Base-by-base conservation (phyloP, 331 rosid genomes). In the Malus hybrid region DNA sequence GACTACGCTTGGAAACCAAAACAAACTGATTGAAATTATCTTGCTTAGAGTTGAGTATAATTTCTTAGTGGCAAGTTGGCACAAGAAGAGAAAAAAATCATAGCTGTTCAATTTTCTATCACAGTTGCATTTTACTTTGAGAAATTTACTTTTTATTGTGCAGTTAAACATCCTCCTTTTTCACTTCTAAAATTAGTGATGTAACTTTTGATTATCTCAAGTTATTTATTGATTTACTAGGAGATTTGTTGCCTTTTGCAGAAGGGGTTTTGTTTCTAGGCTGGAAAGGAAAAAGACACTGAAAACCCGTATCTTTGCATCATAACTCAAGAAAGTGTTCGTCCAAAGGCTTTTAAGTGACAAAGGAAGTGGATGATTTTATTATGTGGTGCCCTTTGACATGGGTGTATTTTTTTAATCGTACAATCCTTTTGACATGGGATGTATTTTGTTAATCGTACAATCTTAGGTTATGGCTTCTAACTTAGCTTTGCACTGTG, bases 201-300 rank as follows among this genome's bases (percentile, higher is more conserved):
- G 54, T 46, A 46, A 63, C 68, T 31, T 63, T 9, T 6, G 15
- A 15, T 64, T 29, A 31, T 29, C 33, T 12, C 3, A 24, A 61
- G 5, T 27, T 63, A 13, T 67, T 31, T 15, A 33, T 69, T 46
- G 39, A 68, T 46, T 79, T 70, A 63, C 9, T 39, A 67, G 57
- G 74, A 68, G 24, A 6, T 19, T 54, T 85, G 77, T 61, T 81
- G 64, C 70, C 14, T 79, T 67, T 86, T 77, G 79, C 90, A 93
- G 98, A 80, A 74, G 83, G 86, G 76, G 83, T 70, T 77, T 83
- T 75, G 72, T 84, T 76, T 81, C 86, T 69, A 71, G 76, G 33
- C 32, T 68, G 65, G 83, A 57, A 63, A 76, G 76, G 75, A 85
- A 74, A 83, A 84, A 80, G 62, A 63, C 83, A 32, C 69, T 19